These are phyloP conservation scores for Xylaria multiplex DNA, from an alignment of 2,329 filamentous ascomycete genomes.

Conservation along the genomic window DNA sequence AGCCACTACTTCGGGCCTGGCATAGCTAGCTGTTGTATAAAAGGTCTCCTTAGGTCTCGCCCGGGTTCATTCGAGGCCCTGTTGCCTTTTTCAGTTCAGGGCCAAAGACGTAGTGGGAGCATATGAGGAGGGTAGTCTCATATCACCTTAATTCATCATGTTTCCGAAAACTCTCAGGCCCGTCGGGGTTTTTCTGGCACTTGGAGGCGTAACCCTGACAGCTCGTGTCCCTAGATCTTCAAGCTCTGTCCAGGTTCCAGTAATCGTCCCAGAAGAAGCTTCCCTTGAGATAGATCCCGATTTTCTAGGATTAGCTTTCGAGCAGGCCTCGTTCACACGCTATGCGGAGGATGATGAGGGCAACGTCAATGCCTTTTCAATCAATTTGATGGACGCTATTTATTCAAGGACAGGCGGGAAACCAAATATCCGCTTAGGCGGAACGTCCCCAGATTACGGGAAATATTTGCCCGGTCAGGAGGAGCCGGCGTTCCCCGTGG, in stretches of 20 bases:
- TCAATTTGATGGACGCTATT: slow-evolving; percentile 50
- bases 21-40: slow-evolving; percentile 37
- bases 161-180: slow-evolving; percentile 18
- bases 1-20: slow-evolving; percentile 25
- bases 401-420: slow-evolving; percentile 50
- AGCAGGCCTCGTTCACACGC: slow-evolving; percentile 49
- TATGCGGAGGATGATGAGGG: slow-evolving; percentile 49
- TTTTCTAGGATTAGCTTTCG: slow-evolving; percentile 50
- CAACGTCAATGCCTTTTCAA: slow-evolving; percentile 49
- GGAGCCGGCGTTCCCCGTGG: slow-evolving; percentile 47
- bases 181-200: slow-evolving; percentile 34
- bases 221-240: slow-evolving; percentile 35
- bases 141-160: slow-evolving; percentile 32
- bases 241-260: slow-evolving; percentile 37
- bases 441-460: slow-evolving; percentile 52
- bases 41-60: slow-evolving; percentile 25
- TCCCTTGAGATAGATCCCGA: slow-evolving; percentile 42
- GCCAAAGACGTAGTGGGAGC: not conserved
- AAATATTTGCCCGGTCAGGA: slow-evolving; percentile 49
- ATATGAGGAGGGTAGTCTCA: not conserved
- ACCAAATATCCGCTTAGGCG: slow-evolving; percentile 51
- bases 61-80: slow-evolving; percentile 23
- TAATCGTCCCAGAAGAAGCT: slow-evolving; percentile 28
- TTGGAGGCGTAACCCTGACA: slow-evolving; percentile 36
- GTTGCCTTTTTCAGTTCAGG: not conserved